Conservation (phyloP, 768 basidiomycete species). For the Collybia nuda region DNA sequence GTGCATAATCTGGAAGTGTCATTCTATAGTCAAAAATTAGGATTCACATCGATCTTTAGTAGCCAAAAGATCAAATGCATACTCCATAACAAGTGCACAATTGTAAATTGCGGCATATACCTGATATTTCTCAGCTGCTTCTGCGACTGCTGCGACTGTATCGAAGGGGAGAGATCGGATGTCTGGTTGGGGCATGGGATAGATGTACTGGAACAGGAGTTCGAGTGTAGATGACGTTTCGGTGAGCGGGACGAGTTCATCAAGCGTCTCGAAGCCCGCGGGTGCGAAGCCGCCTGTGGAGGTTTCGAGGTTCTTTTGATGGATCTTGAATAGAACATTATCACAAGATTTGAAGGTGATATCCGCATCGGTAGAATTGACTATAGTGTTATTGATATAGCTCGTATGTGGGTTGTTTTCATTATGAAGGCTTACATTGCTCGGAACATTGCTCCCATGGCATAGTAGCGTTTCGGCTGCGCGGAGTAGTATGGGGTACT, state of each 20-base stretch:
- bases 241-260: constrained; percentile 21
- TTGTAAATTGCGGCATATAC: constrained; percentile 17
- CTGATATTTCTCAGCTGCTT: constrained; percentile 30
- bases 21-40: no score
- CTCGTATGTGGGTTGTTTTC: no score
- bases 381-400: no score
- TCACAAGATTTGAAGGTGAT: constrained; percentile 22
- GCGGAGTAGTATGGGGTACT: no score
- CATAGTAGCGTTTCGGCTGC: no score
- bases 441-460: no score
- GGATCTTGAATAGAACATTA: constrained; percentile 19
- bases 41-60: no score
- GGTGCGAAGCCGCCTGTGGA: constrained; percentile 23
- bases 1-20: no score
- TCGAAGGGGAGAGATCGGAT: constrained; percentile 15
- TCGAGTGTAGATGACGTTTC: constrained; percentile 23
- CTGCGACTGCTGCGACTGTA: constrained; percentile 18
- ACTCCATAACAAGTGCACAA: constrained; percentile 21
- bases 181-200: constrained; percentile 22
- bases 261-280: constrained; percentile 14
- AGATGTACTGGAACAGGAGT: constrained; percentile 25
- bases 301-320: constrained; percentile 19
- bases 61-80: constrained; percentile 10
- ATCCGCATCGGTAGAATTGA: constrained; percentile 13
- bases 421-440: no score